phyloP scores from a whole-genome alignment of 1,284 basidiomycete species.

The Ceratobasidium sp. region DNA sequence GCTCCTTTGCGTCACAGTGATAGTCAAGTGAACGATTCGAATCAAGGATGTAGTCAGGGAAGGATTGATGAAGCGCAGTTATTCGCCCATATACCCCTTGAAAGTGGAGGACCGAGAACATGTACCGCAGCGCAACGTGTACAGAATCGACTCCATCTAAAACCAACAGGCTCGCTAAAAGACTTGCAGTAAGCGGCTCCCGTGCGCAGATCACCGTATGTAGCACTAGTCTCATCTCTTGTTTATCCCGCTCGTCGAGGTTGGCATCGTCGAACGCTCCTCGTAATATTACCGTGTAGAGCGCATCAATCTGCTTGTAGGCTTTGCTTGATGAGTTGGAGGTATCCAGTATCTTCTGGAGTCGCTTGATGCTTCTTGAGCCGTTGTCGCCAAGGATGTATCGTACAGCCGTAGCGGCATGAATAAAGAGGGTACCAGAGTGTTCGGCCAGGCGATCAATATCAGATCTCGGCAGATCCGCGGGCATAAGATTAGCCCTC shows the following conservation, averaged over 20 bases:
- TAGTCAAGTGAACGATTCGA: background rate
- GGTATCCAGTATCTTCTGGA: background rate
- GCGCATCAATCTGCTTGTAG: background rate
- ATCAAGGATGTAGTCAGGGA: constrained; percentile 26
- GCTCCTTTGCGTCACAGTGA: background rate
- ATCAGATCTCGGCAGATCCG: background rate
- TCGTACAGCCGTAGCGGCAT: constrained; percentile 29
- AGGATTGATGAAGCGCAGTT: constrained; percentile 21
- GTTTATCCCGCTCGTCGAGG: background rate
- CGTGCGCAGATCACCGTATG: constrained; percentile 26
- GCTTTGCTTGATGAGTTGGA: background rate
- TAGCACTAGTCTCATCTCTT: background rate
- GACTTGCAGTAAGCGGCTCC: constrained; percentile 5
- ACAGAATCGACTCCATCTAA: background rate
- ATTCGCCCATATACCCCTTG: background rate
- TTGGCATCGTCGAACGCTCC: background rate
- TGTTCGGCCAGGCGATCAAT: background rate
- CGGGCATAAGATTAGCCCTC: background rate
- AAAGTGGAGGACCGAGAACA: background rate
- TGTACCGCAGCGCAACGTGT: background rate
- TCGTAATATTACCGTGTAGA: constrained; percentile 13
- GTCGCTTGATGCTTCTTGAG: background rate
- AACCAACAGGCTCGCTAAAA: background rate
- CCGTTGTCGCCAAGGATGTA: constrained; percentile 1
- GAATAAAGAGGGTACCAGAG: constrained; percentile 26